Conservation (phyloP, 805 yeast genomes). For the Metschnikowia bowlesiae region DNA sequence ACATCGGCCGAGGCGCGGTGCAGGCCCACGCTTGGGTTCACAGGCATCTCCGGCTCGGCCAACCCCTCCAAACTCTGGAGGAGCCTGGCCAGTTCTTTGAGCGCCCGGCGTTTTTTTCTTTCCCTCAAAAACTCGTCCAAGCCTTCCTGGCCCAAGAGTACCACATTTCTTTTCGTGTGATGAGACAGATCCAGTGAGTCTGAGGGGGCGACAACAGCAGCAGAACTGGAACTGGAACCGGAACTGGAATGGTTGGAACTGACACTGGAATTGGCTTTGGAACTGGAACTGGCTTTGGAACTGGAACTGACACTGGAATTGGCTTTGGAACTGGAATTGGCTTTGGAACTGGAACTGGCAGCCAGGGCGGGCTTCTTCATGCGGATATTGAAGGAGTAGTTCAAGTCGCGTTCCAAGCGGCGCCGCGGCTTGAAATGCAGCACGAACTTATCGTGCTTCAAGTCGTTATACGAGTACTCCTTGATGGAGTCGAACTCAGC, state of each 20-base stretch:
- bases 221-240: neutral
- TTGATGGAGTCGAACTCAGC: conserved; percentile 30
- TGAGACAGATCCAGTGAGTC: neutral
- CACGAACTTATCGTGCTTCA: conserved; percentile 15
- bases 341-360: neutral
- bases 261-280: no score
- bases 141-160: conserved; percentile 1
- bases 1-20: neutral
- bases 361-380: neutral
- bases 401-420: conserved; percentile 3
- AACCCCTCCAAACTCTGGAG: neutral
- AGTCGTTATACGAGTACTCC: conserved; percentile 18
- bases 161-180: neutral
- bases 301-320: neutral
- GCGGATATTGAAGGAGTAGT: conserved; percentile 5
- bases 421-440: conserved; percentile 13
- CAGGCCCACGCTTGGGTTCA: neutral
- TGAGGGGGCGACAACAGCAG: neutral
- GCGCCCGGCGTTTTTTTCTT: conserved; percentile 1
- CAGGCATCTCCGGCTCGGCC: neutral
- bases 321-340: neutral
- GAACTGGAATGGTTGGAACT: neutral
- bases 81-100: conserved; percentile 1
- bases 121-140: neutral
- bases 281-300: neutral